phyloP scores from a whole-genome alignment of 345 rosid genomes.

The Capsella bursapastoris region DNA sequence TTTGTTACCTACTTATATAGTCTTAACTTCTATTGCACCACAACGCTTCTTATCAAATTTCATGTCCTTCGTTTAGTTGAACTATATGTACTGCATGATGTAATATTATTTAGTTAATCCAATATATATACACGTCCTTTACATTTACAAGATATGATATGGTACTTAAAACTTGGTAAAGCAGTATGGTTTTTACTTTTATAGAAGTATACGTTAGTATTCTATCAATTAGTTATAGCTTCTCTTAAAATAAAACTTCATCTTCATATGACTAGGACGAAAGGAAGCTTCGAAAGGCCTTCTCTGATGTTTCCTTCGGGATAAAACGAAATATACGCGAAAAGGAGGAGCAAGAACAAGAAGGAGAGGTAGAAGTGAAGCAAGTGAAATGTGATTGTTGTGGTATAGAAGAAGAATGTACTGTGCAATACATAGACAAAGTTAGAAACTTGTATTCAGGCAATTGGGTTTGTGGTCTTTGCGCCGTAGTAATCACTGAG shows the following conservation, averaged over 20 bases:
- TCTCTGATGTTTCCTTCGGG: conserved; percentile 26
- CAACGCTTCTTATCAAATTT: neutral
- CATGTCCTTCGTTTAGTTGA: neutral
- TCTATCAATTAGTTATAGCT: too few relatives aligned
- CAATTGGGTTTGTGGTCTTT: conserved; percentile 73
- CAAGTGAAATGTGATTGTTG: conserved; percentile 66
- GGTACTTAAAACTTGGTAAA: neutral
- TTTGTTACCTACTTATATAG: neutral
- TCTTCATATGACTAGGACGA: conserved; percentile 11
- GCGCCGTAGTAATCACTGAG: conserved; percentile 63
- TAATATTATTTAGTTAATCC: neutral
- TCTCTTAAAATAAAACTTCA: neutral
- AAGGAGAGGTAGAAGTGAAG: conserved; percentile 33
- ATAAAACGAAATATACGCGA: neutral
- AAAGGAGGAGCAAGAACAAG: conserved; percentile 13
- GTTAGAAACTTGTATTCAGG: conserved; percentile 56
- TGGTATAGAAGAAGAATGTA: conserved; percentile 67
- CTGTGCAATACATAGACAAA: conserved; percentile 51
- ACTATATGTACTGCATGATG: neutral
- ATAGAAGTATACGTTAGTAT: neutral
- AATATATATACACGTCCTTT: neutral
- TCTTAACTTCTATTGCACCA: neutral
- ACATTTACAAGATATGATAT: neutral
- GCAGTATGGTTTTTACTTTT: neutral
- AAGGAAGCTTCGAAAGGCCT: conserved; percentile 24